These are phyloP conservation scores for Tripidium arundinaceum DNA, from an alignment of 202 grass and related monocot species.

Conservation along the genomic window DNA sequence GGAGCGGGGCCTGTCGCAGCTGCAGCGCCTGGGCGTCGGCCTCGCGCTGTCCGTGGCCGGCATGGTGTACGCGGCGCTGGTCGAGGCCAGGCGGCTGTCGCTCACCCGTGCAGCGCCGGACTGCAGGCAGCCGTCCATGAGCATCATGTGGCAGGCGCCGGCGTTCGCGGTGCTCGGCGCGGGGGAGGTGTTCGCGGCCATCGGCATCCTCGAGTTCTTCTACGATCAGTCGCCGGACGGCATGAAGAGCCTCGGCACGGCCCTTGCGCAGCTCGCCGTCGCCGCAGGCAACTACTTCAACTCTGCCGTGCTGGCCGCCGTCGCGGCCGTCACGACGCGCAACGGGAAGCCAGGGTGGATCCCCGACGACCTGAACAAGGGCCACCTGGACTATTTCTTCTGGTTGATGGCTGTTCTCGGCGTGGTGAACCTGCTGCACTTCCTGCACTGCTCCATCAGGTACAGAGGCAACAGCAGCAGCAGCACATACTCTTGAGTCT, in stretches of 20 bases:
- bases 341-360: slow-evolving; percentile 45
- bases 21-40: slow-evolving; percentile 50
- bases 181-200: slow-evolving; percentile 31
- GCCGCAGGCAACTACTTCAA: slow-evolving; percentile 32
- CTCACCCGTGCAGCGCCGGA: background rate
- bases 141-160: slow-evolving; percentile 50
- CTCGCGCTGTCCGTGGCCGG: slow-evolving; percentile 30
- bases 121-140: background rate
- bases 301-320: slow-evolving; percentile 20
- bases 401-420: slow-evolving; percentile 43
- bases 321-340: slow-evolving; percentile 2
- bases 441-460: slow-evolving; percentile 11
- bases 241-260: slow-evolving; percentile 38
- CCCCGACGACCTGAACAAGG: slow-evolving; percentile 53
- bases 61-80: slow-evolving; percentile 27
- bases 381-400: slow-evolving; percentile 65
- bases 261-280: slow-evolving; percentile 21
- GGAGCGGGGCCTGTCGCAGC: slow-evolving; percentile 50
- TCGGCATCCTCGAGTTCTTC: slow-evolving; percentile 46
- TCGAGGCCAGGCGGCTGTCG: slow-evolving; percentile 34
- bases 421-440: slow-evolving; percentile 45
- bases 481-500: background rate
- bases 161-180: slow-evolving; percentile 28
- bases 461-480: background rate
- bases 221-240: slow-evolving; percentile 39